Conservation (phyloP, 371 early-diverging fungal species). For the Fennellomyces sp. region DNA sequence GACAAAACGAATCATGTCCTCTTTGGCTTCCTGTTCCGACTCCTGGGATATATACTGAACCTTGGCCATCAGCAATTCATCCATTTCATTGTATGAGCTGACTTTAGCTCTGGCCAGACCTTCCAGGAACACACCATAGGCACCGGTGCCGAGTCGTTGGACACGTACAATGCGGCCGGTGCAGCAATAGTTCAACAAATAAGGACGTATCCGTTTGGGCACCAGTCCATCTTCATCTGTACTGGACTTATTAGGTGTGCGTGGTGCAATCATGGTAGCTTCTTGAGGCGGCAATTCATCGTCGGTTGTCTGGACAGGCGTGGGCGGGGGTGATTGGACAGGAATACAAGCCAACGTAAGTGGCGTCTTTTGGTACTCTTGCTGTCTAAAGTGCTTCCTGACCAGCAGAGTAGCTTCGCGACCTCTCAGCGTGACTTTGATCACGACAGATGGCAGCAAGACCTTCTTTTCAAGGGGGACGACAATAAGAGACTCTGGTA, state of each 20-base stretch:
- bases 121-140: slow-evolving; percentile 43
- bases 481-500: slow-evolving; percentile 21
- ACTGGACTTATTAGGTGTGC: neutral
- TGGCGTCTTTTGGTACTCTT: neutral
- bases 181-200: slow-evolving; percentile 41
- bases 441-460: slow-evolving; percentile 33
- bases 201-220: neutral
- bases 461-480: slow-evolving; percentile 41
- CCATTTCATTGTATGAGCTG: neutral
- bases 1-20: neutral
- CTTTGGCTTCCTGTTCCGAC: neutral
- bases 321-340: slow-evolving; percentile 5
- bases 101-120: slow-evolving; percentile 15
- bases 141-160: slow-evolving; percentile 38
- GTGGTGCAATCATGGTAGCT: neutral
- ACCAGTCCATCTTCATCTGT: slow-evolving; percentile 17
- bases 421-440: slow-evolving; percentile 35
- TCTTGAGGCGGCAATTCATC: neutral
- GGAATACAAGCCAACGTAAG: slow-evolving; percentile 38
- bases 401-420: slow-evolving; percentile 34
- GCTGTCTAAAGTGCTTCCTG: slow-evolving; percentile 24
- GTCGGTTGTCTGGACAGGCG: slow-evolving; percentile 16
- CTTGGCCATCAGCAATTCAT: no score
- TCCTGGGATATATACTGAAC: no score
- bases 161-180: slow-evolving; percentile 44